Conservation (phyloP, 2,329 filamentous ascomycete species). For the Stagonosporopsis rhizophila region DNA sequence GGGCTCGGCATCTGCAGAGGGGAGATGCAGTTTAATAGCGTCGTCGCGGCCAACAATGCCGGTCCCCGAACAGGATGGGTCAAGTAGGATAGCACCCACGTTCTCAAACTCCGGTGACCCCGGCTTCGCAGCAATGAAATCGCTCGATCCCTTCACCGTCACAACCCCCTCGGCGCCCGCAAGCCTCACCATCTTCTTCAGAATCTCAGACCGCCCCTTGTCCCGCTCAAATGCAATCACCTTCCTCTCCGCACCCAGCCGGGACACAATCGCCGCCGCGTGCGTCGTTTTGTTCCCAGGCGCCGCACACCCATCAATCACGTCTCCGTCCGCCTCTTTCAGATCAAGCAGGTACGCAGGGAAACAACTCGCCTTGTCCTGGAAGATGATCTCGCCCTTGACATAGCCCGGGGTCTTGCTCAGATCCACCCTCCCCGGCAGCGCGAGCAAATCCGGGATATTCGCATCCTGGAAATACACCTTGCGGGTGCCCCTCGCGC, state of each 20-base stretch:
- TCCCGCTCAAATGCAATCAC: constrained; percentile 87
- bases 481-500: constrained; percentile 51
- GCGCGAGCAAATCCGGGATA: constrained; percentile 82
- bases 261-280: constrained; percentile 74
- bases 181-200: constrained; percentile 82
- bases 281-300: constrained; percentile 99
- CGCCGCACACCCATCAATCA: constrained; percentile 93
- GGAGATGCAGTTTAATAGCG: constrained; percentile 69
- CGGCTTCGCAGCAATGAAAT: constrained; percentile 82
- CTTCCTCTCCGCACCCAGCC: constrained; percentile 50
- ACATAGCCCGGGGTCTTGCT: constrained; percentile 76
- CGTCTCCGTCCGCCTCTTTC: constrained; percentile 69
- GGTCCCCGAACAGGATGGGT: constrained; percentile 94
- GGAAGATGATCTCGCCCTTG: constrained; percentile 81
- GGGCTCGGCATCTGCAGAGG: constrained; percentile 10
- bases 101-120: constrained; percentile 64
- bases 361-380: constrained; percentile 97
- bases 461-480: constrained; percentile 77
- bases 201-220: constrained; percentile 70
- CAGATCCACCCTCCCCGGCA: constrained; percentile 75
- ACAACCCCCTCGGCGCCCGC: constrained; percentile 75
- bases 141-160: constrained; percentile 73
- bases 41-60: constrained; percentile 92
- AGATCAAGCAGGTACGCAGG: constrained; percentile 87
- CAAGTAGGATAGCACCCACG: constrained; percentile 85